These are phyloP conservation scores for Arthrobotrys iridis DNA, from an alignment of 2,329 filamentous ascomycete genomes.

Conservation along the genomic window DNA sequence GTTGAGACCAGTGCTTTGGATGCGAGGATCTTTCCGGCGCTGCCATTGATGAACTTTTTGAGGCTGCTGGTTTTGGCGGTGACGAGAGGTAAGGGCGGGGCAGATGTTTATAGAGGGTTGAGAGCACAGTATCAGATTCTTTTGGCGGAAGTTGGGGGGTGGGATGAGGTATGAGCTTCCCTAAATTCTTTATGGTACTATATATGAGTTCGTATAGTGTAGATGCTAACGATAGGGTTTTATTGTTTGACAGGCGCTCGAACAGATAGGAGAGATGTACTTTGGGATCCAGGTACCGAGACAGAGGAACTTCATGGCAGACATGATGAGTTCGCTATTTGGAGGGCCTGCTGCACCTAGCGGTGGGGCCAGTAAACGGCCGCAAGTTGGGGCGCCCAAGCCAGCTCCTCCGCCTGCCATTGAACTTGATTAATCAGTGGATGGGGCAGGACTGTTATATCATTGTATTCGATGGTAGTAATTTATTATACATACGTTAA, in stretches of 20 bases:
- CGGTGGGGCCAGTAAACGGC: conserved; percentile 23
- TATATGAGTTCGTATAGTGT: not conserved
- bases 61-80: conserved; percentile 83
- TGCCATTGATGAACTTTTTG: conserved; percentile 96
- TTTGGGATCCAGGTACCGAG: conserved; percentile 89
- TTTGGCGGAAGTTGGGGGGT: conserved; percentile 78
- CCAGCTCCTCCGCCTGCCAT: conserved; percentile 31
- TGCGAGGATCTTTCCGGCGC: conserved; percentile 82
- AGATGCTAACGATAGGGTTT: not conserved
- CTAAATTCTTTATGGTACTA: conserved; percentile 8
- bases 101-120: conserved; percentile 82
- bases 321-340: conserved; percentile 87
- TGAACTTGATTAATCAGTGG: conserved; percentile 52
- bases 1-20: conserved; percentile 79
- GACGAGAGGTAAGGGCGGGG: conserved; percentile 75
- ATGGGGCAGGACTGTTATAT: not conserved
- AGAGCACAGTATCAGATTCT: conserved; percentile 81
- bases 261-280: conserved; percentile 94
- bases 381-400: conserved; percentile 53
- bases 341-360: conserved; percentile 70
- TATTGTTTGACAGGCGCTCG: conserved; percentile 69
- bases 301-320: conserved; percentile 90
- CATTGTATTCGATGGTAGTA: not conserved
- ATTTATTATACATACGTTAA: conserved; percentile 3
- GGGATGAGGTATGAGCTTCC: conserved; percentile 72